phyloP scores from a whole-genome alignment of 2,329 filamentous ascomycete species.

The Colletotrichum paranaense region DNA sequence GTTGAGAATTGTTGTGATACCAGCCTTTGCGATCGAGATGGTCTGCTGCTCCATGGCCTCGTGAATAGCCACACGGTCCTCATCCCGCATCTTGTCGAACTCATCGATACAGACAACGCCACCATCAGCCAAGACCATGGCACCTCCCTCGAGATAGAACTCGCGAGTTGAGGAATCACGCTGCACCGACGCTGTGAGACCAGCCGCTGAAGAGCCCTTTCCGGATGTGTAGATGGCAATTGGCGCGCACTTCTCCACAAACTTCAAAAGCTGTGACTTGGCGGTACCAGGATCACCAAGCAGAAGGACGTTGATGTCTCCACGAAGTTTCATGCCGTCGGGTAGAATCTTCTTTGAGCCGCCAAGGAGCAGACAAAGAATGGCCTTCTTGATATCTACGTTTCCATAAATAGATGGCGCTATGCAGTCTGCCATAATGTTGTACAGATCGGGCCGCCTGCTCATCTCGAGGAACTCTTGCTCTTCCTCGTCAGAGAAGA shows the following conservation, averaged over 20 bases:
- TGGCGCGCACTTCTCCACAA: slow-evolving; percentile 94
- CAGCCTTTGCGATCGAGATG: slow-evolving; percentile 98
- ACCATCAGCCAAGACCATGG: slow-evolving; percentile 97
- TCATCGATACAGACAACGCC: slow-evolving; percentile 99
- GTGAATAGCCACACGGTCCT: slow-evolving; percentile 97
- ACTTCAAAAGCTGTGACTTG: slow-evolving; percentile 97
- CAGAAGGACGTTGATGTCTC: slow-evolving; percentile 96
- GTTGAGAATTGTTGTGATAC: slow-evolving; percentile 98
- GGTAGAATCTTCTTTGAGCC: slow-evolving; percentile 98
- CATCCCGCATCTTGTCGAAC: slow-evolving; percentile 99
- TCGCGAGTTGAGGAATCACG: slow-evolving; percentile 91
- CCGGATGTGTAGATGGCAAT: slow-evolving; percentile 99
- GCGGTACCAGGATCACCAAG: slow-evolving; percentile 98
- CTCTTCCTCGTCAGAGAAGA: slow-evolving; percentile 95
- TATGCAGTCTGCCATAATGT: slow-evolving; percentile 89
- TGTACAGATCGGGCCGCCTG: slow-evolving; percentile 90
- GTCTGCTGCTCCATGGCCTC: slow-evolving; percentile 99
- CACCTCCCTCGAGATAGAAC: slow-evolving; percentile 97
- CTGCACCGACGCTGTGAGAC: slow-evolving; percentile 97
- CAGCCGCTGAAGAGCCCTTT: slow-evolving; percentile 96
- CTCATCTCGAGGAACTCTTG: slow-evolving; percentile 96
- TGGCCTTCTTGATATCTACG: slow-evolving; percentile 95
- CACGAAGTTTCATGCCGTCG: slow-evolving; percentile 96
- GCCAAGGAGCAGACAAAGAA: slow-evolving; percentile 91
- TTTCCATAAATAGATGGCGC: slow-evolving; percentile 98